Base-by-base conservation (phyloP, 148 eudicot species). In the Polygonum aviculare region DNA sequence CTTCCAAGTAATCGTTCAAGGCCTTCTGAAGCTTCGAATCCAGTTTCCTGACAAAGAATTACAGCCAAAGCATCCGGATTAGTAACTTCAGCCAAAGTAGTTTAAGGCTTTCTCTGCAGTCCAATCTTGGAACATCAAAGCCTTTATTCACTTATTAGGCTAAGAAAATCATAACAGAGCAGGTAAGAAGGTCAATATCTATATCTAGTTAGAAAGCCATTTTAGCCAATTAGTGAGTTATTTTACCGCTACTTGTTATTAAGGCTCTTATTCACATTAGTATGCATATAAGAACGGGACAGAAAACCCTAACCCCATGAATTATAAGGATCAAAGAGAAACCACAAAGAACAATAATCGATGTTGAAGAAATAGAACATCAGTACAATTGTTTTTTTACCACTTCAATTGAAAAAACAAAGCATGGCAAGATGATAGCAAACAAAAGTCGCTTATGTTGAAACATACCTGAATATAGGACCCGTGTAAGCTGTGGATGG, bases 1-100 rank as follows among this genome's bases (percentile, higher is more conserved):
- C 87, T 78, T 87, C 83, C 86, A 92, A 83, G 81, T 87, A 90
- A 55, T 87, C 86, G 45, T 78, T 76, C 35, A 92, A 77, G 79
- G 83, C 84, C 79, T 76, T 86, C 73, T 81, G 90, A 78, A 92
- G 84, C 83, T 87, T 86, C 16, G 79, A 81, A 59, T 84, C 78
- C 80, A 83, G 55, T 16, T 84, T 82, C 85, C 97, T 92, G 92
- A 71, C 36, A 72, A 76, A 49, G 74, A 67, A 79, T 63, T 18
- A 78, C 10, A 44, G 51, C 48, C 44, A 72, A 76, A 39, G 11
- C 72, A 35, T 38, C 19, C 21, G 36, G 5, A 22, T 36, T 67
- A 67, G 12, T 36, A 41, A 67, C 45, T 38, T 35, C n/a, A 14
- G 6, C 10, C 21, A 36, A 67, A 31, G 45, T 67, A 45, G 14